Evolutionary conservation across 306 rosid species (phyloP), one percentile per base, ranked within the genome.

Genomic region (Quercus mongolica): DNA sequence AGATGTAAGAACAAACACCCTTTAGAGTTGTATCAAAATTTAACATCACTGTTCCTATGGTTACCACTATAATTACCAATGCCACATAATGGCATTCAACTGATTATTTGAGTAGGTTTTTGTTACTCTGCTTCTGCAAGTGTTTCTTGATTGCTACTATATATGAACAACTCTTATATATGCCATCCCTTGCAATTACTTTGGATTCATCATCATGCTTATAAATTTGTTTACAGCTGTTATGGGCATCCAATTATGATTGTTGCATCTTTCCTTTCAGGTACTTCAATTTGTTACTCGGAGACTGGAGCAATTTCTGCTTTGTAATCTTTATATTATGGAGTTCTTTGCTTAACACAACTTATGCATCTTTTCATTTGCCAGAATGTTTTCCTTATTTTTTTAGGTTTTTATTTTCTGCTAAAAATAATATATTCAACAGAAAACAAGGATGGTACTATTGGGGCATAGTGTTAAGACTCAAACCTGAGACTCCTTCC

Each of bases 301-400:
- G 71, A 90, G 98, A 86, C 80, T 94, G 62, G 98, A 94, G 91
- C 98, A 94, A 73, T 92, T 83, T 91, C 85, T 94, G 97, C 97
- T 94, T 90, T 38, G 28, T 78, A 58, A 14, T 81, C 74, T 84
- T 80, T 33, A 17, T 33, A 69, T 69, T 25, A 61, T 17, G 44
- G 64, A 54, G 59, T 77, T 73, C 63, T 44, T 75, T 59, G 14
- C 62, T 41, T 74, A 41, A 65, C 52, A 35, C 1, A 31, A 70
- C 55, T 70, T 59, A 63, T 21, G 18, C 13, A 31, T 64, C 57
- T 51, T 68, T 46, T 46, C 54, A 46, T 1, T 19, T 67, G 49
- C 23, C n/a, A 33, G 23, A 35, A 9, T 19, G 0, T 18, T 67
- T 31, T 5, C 4, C 33, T 64, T 30, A 23, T 13, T 18, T n/a